phyloP scores from a whole-genome alignment of 106 monocot species.

The Cymbidium sinense region DNA sequence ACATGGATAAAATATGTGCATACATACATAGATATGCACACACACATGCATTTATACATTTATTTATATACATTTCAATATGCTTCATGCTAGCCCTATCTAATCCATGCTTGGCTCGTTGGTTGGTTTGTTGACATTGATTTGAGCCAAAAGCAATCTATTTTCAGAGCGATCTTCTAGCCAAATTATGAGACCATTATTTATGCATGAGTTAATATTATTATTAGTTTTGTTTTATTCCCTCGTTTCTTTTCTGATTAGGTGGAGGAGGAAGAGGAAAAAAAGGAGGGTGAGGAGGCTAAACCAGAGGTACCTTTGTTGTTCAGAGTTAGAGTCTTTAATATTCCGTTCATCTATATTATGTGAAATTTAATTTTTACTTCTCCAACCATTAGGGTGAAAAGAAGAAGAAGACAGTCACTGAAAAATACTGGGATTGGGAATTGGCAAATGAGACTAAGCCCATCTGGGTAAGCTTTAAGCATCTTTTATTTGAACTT shows the following conservation, averaged over 20 bases:
- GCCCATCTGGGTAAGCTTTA: slow-evolving; percentile 75
- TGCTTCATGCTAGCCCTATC: no score
- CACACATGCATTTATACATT: no score
- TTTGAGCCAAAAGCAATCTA: not conserved
- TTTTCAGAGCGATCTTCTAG: not conserved
- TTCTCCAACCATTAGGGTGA: slow-evolving; percentile 39
- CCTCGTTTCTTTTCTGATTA: slow-evolving; percentile 11
- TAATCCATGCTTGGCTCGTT: no score
- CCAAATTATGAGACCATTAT: no score
- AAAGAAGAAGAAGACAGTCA: slow-evolving; percentile 77
- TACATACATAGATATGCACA: no score
- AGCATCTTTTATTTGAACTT: not conserved
- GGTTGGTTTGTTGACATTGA: no score
- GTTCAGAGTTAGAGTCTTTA: not conserved
- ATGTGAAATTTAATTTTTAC: slow-evolving; percentile 6
- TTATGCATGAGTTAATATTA: no score
- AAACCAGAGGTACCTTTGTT: slow-evolving; percentile 51
- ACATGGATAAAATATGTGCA: no score
- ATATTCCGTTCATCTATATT: not conserved
- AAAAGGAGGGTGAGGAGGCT: slow-evolving; percentile 85
- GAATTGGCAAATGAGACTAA: slow-evolving; percentile 98
- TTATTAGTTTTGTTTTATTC: not conserved
- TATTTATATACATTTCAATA: no score
- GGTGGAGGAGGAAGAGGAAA: slow-evolving; percentile 88
- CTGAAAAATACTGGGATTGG: slow-evolving; percentile 99